Conservation (phyloP, 805 yeast species). For the Saitoella complicata region DNA sequence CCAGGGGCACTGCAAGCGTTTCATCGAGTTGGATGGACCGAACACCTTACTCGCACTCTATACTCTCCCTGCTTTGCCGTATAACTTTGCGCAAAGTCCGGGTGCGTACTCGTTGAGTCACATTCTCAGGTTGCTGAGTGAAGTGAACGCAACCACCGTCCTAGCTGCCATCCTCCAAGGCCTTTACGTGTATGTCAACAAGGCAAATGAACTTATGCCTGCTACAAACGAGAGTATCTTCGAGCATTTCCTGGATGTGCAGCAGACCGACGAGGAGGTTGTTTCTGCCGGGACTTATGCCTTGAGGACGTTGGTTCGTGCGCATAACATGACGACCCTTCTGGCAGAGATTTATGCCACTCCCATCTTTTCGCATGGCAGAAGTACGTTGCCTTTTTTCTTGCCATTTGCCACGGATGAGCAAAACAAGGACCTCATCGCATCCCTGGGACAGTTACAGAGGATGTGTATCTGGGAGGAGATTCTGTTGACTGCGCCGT, state of each 20-base stretch:
- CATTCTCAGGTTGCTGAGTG: slow-evolving; percentile 7
- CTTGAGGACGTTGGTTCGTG: slow-evolving; percentile 6
- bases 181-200: slow-evolving; percentile 3
- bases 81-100: slow-evolving; percentile 17
- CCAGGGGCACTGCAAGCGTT: slow-evolving; percentile 16
- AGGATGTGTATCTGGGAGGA: slow-evolving; percentile 19
- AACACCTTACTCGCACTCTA: slow-evolving; percentile 13
- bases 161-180: slow-evolving; percentile 5
- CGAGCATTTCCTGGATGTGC: too few relatives aligned
- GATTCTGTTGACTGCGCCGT: slow-evolving; percentile 6
- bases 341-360: slow-evolving; percentile 11
- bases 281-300: background rate
- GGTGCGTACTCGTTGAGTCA: slow-evolving; percentile 11
- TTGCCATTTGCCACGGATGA: slow-evolving; percentile 7
- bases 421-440: slow-evolving; percentile 8
- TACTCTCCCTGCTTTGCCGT: slow-evolving; percentile 16
- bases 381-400: slow-evolving; percentile 10
- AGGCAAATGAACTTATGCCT: slow-evolving; percentile 6
- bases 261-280: too few relatives aligned
- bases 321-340: slow-evolving; percentile 9
- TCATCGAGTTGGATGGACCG: slow-evolving; percentile 17
- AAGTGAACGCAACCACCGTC: slow-evolving; percentile 3
- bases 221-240: slow-evolving; percentile 1
- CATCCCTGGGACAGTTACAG: slow-evolving; percentile 15
- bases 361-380: slow-evolving; percentile 10